A percentile compares a stretch with the other conserved stretches of the same genome.
Conservation (phyloP, 1,139 yeast species). For the Magnusiomyces clavatus region DNA sequence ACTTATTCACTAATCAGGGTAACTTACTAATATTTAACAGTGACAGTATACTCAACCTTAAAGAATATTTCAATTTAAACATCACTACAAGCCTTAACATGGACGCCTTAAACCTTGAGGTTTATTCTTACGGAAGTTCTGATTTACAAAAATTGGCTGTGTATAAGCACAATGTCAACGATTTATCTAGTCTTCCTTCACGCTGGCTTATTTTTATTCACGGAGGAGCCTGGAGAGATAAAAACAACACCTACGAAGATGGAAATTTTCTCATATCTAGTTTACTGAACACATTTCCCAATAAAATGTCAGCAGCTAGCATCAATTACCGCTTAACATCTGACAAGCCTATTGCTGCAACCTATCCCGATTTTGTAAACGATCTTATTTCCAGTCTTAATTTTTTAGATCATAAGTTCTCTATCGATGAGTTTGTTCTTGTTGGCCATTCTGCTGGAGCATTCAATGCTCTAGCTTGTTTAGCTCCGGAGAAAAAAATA, state of each 20-base stretch:
- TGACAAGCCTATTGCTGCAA: conserved; percentile 38
- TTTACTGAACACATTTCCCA: conserved; percentile 16
- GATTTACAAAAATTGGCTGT: neutral
- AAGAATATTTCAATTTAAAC: too few species aligned
- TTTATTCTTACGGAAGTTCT: too few species aligned
- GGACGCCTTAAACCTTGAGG: too few species aligned
- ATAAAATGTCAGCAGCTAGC: conserved; percentile 29
- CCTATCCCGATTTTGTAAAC: conserved; percentile 55
- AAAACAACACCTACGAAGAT: conserved; percentile 50
- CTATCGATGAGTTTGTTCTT: conserved; percentile 34
- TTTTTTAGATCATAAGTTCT: conserved; percentile 22
- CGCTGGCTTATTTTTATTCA: conserved; percentile 50
- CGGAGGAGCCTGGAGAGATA: conserved; percentile 90
- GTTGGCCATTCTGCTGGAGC: conserved; percentile 87
- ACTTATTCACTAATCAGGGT: neutral
- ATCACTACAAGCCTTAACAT: too few species aligned
- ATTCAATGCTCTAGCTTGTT: conserved; percentile 51
- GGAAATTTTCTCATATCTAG: conserved; percentile 36
- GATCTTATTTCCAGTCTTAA: conserved; percentile 48
- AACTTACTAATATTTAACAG: neutral
- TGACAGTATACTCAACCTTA: too few species aligned
- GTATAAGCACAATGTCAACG: neutral
- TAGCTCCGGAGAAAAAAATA: neutral
- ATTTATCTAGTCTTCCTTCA: neutral
- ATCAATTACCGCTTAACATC: conserved; percentile 59